Conservation (phyloP, 352 stramenopile genomes). For the Thraustochytrium sp. region DNA sequence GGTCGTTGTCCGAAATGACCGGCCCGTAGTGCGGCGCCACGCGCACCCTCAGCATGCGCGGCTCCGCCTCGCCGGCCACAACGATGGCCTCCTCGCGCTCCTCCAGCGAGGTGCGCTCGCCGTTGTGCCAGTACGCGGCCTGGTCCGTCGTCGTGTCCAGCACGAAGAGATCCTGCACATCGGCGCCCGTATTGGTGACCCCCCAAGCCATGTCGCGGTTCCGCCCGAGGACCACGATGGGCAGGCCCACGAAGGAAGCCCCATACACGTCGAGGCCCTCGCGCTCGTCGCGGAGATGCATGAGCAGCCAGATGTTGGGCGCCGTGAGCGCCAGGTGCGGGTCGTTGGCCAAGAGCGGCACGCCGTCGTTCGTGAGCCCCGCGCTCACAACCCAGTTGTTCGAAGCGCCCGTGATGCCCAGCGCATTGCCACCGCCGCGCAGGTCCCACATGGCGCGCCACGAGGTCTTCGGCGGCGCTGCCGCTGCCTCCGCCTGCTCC, state of each 20-base stretch:
- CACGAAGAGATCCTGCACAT: constrained; percentile 48
- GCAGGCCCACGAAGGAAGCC: constrained; percentile 38
- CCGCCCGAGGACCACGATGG: constrained; percentile 42
- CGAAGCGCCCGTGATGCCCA: constrained; percentile 3
- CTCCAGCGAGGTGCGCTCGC: background rate
- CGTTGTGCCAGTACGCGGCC: background rate
- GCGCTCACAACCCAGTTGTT: constrained; percentile 48
- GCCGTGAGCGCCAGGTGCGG: constrained; percentile 45
- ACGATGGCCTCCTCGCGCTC: background rate
- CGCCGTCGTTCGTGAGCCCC: background rate
- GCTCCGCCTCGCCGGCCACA: background rate
- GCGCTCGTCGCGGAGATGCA: background rate
- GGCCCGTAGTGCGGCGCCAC: constrained; percentile 33
- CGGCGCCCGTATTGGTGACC: constrained; percentile 47
- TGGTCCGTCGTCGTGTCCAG: constrained; percentile 14
- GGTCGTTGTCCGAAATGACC: constrained; percentile 35
- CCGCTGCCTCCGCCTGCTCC: no score
- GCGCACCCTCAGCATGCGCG: background rate
- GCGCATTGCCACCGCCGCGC: background rate
- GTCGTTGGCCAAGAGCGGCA: constrained; percentile 44
- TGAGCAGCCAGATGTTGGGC: constrained; percentile 43
- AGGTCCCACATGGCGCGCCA: background rate
- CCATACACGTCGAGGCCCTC: background rate
- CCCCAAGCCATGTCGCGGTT: constrained; percentile 46
- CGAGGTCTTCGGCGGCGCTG: background rate